A percentile compares a stretch with the other conserved stretches of the same genome.
Evolutionary conservation across 139 green algal species (phyloP).

Genomic region (Picochlorum sp.): DNA sequence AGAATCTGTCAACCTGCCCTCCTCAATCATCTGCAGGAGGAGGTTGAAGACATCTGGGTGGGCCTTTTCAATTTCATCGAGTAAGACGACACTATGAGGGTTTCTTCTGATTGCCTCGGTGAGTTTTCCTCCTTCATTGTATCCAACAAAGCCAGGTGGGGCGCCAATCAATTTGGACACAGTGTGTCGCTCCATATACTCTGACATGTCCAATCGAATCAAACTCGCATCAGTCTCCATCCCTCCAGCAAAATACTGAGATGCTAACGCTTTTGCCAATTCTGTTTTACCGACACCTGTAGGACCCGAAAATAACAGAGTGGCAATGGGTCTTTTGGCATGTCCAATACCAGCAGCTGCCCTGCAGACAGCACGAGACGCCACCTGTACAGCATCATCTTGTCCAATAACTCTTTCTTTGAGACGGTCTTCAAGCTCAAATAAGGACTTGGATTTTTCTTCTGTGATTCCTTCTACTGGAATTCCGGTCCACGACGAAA

Average conservation of each 20-base stretch:
- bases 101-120: constrained; percentile 68
- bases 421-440: constrained; percentile 43
- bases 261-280: constrained; percentile 50
- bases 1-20: constrained; percentile 86
- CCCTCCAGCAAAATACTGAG: constrained; percentile 34
- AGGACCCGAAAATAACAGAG: constrained; percentile 67
- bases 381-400: constrained; percentile 48
- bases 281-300: constrained; percentile 84
- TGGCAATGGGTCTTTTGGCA: constrained; percentile 55
- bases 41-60: constrained; percentile 99
- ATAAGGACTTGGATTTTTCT: constrained; percentile 50
- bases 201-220: constrained; percentile 96
- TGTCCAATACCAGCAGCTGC: constrained; percentile 50
- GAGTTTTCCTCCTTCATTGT: constrained; percentile 64
- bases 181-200: constrained; percentile 90
- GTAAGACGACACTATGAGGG: constrained; percentile 81
- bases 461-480: constrained; percentile 49
- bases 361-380: constrained; percentile 46
- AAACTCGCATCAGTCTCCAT: constrained; percentile 20
- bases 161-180: constrained; percentile 70
- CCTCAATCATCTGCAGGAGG: constrained; percentile 94
- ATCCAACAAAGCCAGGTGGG: constrained; percentile 69
- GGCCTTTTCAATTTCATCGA: constrained; percentile 99
- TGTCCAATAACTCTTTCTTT: constrained; percentile 60
- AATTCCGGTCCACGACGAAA: constrained; percentile 60